Conservation (phyloP, 148 eudicot species). For the Tetragonia tetragonoides region DNA sequence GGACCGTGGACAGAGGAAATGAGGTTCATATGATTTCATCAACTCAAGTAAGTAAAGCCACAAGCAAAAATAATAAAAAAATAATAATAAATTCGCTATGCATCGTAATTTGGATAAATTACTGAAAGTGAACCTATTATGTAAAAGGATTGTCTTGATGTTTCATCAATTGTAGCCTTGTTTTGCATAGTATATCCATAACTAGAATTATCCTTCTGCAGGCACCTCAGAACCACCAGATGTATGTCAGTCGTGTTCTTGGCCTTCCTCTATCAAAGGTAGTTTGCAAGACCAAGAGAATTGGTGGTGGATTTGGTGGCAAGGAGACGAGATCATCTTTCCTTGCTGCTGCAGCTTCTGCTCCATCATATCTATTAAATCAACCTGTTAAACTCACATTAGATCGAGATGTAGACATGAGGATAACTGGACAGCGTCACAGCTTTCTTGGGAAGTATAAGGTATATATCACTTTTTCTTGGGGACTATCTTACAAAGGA, state of each 20-base stretch:
- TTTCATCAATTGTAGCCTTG: not conserved
- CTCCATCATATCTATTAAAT: conserved; percentile 79
- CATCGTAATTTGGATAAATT: conserved; percentile 2
- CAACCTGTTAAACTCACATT: conserved; percentile 80
- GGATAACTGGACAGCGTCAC: conserved; percentile 93
- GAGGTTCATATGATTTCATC: conserved; percentile 99
- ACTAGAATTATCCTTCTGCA: conserved; percentile 25
- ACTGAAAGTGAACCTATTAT: not conserved
- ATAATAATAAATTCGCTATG: not conserved
- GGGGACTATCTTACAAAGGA: not conserved
- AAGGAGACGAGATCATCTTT: conserved; percentile 94
- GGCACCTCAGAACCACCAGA: conserved; percentile 99
- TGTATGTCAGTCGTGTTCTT: conserved; percentile 87
- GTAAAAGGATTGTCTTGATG: not conserved
- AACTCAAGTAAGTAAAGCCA: conserved; percentile 67
- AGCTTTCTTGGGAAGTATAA: conserved; percentile 98
- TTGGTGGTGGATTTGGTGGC: conserved; percentile 99
- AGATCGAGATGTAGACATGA: conserved; percentile 96
- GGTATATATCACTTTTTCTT: conserved; percentile 43
- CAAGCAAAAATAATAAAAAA: not conserved
- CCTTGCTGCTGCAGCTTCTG: conserved; percentile 79
- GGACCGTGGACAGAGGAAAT: conserved; percentile 90
- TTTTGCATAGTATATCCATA: not conserved
- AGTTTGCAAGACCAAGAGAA: conserved; percentile 87
- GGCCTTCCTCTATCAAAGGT: conserved; percentile 99